These are phyloP conservation scores for Fusarium drepaniforme DNA, from an alignment of 2,329 filamentous ascomycete genomes.

Conservation along the genomic window DNA sequence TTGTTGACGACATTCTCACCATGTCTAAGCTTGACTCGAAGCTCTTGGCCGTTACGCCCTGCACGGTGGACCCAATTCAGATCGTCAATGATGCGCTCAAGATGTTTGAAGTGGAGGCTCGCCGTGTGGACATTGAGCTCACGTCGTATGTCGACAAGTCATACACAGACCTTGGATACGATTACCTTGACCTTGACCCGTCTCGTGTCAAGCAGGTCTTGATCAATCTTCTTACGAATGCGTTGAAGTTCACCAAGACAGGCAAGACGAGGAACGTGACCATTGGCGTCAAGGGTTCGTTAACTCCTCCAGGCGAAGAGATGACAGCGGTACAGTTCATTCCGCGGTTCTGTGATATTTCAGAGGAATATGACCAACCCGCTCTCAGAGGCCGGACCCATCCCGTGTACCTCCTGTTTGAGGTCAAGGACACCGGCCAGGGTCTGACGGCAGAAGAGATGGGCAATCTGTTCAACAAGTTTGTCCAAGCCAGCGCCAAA, in stretches of 20 bases:
- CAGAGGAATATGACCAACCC: constrained; percentile 53
- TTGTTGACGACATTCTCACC: constrained; percentile 81
- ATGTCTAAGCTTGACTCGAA: constrained; percentile 83
- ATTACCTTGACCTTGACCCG: constrained; percentile 78
- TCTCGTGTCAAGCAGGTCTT: constrained; percentile 82
- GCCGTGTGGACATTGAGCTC: constrained; percentile 76
- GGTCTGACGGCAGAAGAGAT: constrained; percentile 79
- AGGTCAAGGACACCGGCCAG: constrained; percentile 82
- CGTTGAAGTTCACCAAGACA: constrained; percentile 82
- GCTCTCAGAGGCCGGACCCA: constrained; percentile 52
- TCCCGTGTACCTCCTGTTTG: constrained; percentile 75
- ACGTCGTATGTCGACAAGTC: constrained; percentile 73
- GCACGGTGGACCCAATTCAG: constrained; percentile 74
- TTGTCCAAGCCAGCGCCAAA: constrained; percentile 81
- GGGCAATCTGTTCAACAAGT: constrained; percentile 81
- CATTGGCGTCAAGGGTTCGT: constrained; percentile 60
- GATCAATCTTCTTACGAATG: constrained; percentile 85
- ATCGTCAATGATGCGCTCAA: constrained; percentile 77
- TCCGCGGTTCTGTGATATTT: constrained; percentile 63
- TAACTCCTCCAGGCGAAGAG: constrained; percentile 52
- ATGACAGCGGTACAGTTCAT: constrained; percentile 70
- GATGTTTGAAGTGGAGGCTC: constrained; percentile 83
- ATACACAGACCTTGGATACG: constrained; percentile 67
- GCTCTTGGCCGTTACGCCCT: constrained; percentile 78
- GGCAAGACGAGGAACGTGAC: constrained; percentile 68